Evolutionary conservation across 208 protist species (phyloP), one percentile per base, ranked within the genome.

Genomic region (Acanthamoeba quina): DNA sequence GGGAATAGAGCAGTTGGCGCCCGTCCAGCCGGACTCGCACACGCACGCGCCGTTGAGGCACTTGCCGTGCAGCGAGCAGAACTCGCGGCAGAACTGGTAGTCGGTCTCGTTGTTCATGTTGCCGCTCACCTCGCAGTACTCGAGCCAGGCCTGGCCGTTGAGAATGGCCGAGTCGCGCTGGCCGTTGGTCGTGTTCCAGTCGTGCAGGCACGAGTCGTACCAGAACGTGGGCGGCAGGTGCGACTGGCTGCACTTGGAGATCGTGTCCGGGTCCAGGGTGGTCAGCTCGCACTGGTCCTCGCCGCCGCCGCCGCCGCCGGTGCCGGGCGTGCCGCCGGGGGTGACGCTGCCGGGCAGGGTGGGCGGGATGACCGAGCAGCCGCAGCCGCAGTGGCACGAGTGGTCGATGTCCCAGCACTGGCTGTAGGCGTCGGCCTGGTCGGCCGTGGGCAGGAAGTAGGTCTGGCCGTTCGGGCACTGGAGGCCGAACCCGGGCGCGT

Each of bases 11-110:
- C 82, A 90, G 60, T 41, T 66, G 52, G 82, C 5, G 82, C 82
- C 82, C 6, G 82, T 90, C 82, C 82, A 90, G 21, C 82, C 82
- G 1, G 54, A n/a, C 54, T 60, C 82, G 82, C 82, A 90, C 60
- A 90, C 82, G 60, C 82, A 90, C 60, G 62, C n/a, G 34, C 82
- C 82, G 82, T 68, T 34, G 26, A 90, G 47, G 60, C 82, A 90
- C 31, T 90, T 24, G 29, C 82, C 82, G 31, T 90, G 44, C 10
- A 90, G 52, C 31, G 52, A 70, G 82, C 82, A 90, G 56, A 90
- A 90, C 56, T 90, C 82, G 52, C 60, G 56, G 82, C 82, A 90
- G 82, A 90, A 70, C 56, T 70, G 56, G 41, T 44, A 70, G 0
- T 90, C 29, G 60, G 47, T 66, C 29, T 90, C 82, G 52, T 90